Evolutionary conservation across 2,329 filamentous ascomycete species (phyloP), one percentile per base, ranked within the genome.

Genomic region (Penicillium freii): DNA sequence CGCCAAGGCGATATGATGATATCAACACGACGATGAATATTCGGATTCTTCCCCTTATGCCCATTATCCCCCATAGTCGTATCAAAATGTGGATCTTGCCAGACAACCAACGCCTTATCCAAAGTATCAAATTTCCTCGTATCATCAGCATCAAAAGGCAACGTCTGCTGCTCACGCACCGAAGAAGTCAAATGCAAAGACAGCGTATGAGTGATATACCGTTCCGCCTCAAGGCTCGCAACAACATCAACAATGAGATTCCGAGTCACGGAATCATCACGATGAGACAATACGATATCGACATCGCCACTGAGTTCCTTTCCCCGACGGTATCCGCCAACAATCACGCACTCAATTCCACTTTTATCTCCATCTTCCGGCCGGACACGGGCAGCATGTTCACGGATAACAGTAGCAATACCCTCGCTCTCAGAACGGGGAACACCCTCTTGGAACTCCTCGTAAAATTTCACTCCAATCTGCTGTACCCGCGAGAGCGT

Each of bases 381-480:
- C 2, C 84, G 80, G 2, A 92, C 80, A 19, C 72, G 75, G 45
- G 86, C 84, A 1, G 91, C 91, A 61, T 94, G 87, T 1, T 76
- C 67, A 1, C 88, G 80, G 17, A 97, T 82, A 1, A 81, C 78
- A 5, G 76, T 67, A 0, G 83, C 84, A 52, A 96, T 96, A 0
- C 71, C 68, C 64, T 91, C 87, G 0, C 91, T 89, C 72, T 97
- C 92, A 0, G 69, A 57, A 1, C 92, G 84, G 0, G 90, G 83
- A 5, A 97, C 90, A 15, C 83, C 85, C 17, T 81, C 74, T 45
- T 84, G 77, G 54, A 99, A 89, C 62, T 97, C 93, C 34, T 95
- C 89, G 71, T 95, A 96, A 75, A 87, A 97, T 71, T 97, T 97
- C 44, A 97, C 80, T 0, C 94, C 93, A 54, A 97, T 96, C 71